Conservation (phyloP, 306 rosid species). For the Crataegus laevigata region DNA sequence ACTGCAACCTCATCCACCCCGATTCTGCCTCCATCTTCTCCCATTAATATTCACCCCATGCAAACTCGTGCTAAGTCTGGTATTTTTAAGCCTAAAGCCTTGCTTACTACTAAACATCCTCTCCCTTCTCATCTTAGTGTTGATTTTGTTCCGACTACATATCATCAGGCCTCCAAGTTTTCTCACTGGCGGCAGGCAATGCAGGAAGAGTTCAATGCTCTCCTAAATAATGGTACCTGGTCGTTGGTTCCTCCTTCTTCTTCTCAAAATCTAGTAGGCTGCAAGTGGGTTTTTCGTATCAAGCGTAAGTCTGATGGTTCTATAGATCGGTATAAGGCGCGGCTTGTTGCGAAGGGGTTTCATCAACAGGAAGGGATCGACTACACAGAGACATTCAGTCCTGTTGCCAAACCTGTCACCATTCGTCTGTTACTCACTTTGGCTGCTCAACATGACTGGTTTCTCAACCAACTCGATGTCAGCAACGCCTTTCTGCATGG, state of each 20-base stretch:
- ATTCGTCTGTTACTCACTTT: fast-evolving
- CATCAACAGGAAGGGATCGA: background rate
- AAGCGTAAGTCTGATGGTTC: too few species aligned
- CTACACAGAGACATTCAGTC: background rate
- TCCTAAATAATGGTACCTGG: background rate
- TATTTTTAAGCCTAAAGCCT: background rate
- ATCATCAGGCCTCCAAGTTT: background rate
- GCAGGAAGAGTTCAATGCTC: background rate
- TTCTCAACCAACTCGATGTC: background rate
- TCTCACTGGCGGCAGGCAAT: background rate
- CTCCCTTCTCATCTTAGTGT: background rate
- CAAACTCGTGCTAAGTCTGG: background rate
- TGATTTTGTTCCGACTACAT: background rate
- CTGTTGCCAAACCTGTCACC: background rate
- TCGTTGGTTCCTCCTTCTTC: background rate
- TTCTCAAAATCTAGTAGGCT: background rate
- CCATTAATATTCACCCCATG: background rate
- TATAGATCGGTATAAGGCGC: background rate
- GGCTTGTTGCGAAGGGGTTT: background rate
- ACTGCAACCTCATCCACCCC: too few species aligned
- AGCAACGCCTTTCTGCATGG: background rate
- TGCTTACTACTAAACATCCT: fast-evolving
- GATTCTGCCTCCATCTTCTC: fast-evolving
- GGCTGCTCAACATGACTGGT: background rate
- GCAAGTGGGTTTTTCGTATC: background rate